Conservation (phyloP, 192 early-diverging fungal species). For the Gigaspora rosea region DNA sequence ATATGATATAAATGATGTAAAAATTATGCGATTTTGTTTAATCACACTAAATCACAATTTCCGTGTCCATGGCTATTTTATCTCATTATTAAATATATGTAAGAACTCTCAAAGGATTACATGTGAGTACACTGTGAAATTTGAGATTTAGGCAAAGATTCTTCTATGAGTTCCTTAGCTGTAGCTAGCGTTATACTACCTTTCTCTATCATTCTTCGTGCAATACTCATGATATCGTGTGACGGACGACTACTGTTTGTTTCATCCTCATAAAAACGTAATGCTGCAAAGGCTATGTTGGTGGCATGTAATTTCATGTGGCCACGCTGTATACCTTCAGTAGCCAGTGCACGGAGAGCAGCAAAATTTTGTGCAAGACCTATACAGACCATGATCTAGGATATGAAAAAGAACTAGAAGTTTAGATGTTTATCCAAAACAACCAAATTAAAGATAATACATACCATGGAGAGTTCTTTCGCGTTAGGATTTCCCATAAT, state of each 20-base stretch:
- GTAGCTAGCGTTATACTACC: constrained; percentile 60
- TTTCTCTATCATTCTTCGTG: constrained; percentile 68
- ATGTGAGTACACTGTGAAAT: too few species aligned
- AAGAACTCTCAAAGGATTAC: too few species aligned
- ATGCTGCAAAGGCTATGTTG: constrained; percentile 67
- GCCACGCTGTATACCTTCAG: constrained; percentile 76
- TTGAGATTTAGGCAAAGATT: too few species aligned
- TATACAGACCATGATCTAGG: constrained; percentile 61
- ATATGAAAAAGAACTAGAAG: not conserved
- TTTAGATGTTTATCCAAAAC: not conserved
- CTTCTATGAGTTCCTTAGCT: constrained; percentile 36
- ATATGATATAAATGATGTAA: too few species aligned
- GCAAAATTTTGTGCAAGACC: constrained; percentile 84
- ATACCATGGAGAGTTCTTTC: constrained; percentile 59
- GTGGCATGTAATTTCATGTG: constrained; percentile 66
- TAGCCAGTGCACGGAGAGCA: constrained; percentile 66
- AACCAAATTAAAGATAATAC: not conserved
- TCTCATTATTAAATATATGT: too few species aligned
- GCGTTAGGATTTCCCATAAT: constrained; percentile 67
- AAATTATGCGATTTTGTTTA: too few species aligned
- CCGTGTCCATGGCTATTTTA: too few species aligned
- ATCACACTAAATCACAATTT: too few species aligned
- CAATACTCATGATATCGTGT: constrained; percentile 65
- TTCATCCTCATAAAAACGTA: too few species aligned
- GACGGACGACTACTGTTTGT: constrained; percentile 55